These are phyloP conservation scores for Xylaria sp. DNA, from an alignment of 2,329 filamentous ascomycete genomes.

Conservation along the genomic window DNA sequence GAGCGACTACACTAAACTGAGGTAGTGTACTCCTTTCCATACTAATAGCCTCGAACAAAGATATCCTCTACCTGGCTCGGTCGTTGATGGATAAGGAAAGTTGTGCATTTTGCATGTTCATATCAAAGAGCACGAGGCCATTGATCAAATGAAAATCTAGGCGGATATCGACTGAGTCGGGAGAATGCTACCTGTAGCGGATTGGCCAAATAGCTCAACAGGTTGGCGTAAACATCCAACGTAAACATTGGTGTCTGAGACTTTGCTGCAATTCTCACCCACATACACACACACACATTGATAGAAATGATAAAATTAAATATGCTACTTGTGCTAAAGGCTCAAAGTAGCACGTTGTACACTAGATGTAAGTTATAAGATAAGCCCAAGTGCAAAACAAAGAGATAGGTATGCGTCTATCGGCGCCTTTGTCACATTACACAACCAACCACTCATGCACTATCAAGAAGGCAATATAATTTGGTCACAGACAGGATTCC, in stretches of 20 bases:
- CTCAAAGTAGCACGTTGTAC: neutral
- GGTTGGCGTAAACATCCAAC: neutral
- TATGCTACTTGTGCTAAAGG: neutral
- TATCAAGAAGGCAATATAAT: neutral
- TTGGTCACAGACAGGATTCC: neutral
- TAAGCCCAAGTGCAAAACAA: neutral
- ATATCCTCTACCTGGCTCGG: too few relatives aligned
- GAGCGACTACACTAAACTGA: neutral
- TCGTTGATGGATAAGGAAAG: conserved; percentile 9
- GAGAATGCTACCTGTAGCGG: conserved; percentile 8
- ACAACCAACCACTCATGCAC: neutral
- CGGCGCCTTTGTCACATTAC: conserved; percentile 1
- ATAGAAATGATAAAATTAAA: neutral
- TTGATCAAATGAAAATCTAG: neutral
- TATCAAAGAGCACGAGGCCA: conserved; percentile 9
- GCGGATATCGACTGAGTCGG: neutral
- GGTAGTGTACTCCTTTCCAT: neutral
- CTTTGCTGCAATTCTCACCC: neutral
- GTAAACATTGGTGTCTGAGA: conserved; percentile 33
- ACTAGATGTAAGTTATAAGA: neutral
- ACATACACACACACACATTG: neutral
- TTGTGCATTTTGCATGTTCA: conserved; percentile 12
- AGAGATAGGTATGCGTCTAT: neutral
- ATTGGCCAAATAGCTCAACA: conserved; percentile 11
- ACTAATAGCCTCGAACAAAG: too few relatives aligned